Base-by-base conservation (phyloP, 805 yeast genomes). In the Cephaloascus albidus region DNA sequence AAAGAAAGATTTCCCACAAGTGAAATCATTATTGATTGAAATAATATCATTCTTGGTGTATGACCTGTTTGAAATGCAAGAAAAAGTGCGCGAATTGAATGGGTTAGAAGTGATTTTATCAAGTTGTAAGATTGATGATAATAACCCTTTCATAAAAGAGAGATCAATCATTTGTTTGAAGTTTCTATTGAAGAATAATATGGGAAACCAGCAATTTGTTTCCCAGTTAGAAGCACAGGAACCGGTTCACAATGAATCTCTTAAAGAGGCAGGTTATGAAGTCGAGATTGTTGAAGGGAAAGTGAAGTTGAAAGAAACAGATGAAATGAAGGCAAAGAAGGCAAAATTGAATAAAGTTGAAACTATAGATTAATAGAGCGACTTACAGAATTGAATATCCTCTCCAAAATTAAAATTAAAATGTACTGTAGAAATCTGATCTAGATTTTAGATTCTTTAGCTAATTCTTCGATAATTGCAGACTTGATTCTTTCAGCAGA, bases 81-180 rank as follows among this genome's bases (percentile, higher is more conserved):
- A 89, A 41, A 54, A 60, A 34, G 63, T 85, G 28, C 63, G 97
- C 36, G 72, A 71, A 20, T 47, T 65, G 1, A 85, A 82, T 36
- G 95, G 87, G 0, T 55, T 90, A 12, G 85, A 78, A 39, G 58
- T 85, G 16, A 68, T 89, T 0, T 62, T 90, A 18, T 82, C 89
- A 5, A 82, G 81, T 45, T 89, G 97, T 61, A 75, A 83, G 32
- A 78, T 93, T 38, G 97, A 90, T 55, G 81, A 79, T 35, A 78
- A 85, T 53, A 94, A 93, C 55, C 97, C 97, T 0, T 90, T 72
- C 49, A 81, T 85, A 41, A 82, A 86, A 46, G 98, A 90, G 52
- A 64, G 90, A 43, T 73, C 95, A 2, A 84, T 93, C 27, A 60
- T 90, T 4, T 86, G 96, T 51, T 54, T 93, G 20, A 75, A 81